Evolutionary conservation across 257 asterid species (phyloP).

Genomic region (Coffea eugenioides): DNA sequence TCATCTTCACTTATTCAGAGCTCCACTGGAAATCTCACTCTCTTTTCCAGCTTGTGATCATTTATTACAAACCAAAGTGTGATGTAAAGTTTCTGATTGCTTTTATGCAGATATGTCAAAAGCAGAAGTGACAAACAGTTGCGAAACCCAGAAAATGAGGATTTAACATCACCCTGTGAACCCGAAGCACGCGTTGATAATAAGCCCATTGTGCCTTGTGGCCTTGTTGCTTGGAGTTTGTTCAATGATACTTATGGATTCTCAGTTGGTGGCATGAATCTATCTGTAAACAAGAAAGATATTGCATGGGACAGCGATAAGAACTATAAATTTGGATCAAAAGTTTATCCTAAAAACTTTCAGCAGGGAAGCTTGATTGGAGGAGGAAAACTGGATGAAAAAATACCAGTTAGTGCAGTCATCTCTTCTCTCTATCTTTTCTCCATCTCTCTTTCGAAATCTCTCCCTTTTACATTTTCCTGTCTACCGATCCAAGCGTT

Average conservation of each 20-base stretch:
- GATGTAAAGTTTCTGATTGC: constrained; percentile 1
- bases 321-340: constrained; percentile 53
- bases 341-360: constrained; percentile 75
- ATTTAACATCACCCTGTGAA: constrained; percentile 40
- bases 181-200: constrained; percentile 42
- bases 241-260: constrained; percentile 71
- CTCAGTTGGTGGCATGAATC: constrained; percentile 25
- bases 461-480: background rate
- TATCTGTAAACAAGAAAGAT: constrained; percentile 54
- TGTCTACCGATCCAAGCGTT: too few species aligned
- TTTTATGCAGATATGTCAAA: constrained; percentile 64
- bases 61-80: background rate
- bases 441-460: background rate
- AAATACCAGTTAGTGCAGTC: constrained; percentile 59
- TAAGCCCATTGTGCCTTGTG: constrained; percentile 78
- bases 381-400: constrained; percentile 61
- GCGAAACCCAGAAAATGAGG: constrained; percentile 32
- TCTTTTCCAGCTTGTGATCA: background rate
- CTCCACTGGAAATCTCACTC: background rate
- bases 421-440: constrained; percentile 1
- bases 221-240: constrained; percentile 90
- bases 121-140: constrained; percentile 80
- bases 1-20: background rate
- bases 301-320: constrained; percentile 79
- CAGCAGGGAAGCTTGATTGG: constrained; percentile 62